These are phyloP conservation scores for Baorangia bicolor DNA, from an alignment of 768 basidiomycete genomes.

Conservation along the genomic window DNA sequence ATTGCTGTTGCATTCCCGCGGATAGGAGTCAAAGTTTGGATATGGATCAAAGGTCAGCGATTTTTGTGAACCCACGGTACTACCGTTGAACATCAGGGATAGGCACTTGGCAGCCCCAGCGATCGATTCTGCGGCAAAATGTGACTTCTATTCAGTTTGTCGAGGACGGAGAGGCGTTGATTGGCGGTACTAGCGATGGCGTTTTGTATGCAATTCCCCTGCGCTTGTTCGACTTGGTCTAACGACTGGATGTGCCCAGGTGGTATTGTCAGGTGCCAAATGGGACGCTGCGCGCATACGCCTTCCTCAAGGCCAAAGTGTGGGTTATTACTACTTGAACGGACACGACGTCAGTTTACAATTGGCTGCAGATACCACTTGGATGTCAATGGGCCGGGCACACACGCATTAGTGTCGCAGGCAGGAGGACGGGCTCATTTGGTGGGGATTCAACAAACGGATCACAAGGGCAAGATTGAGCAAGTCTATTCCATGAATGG, in stretches of 20 bases:
- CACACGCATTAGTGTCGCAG: conserved; percentile 54
- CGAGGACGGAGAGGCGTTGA: conserved; percentile 57
- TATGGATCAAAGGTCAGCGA: conserved; percentile 52
- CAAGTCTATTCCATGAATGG: conserved; percentile 49
- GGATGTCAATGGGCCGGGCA: conserved; percentile 48
- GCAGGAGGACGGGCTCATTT: conserved; percentile 49
- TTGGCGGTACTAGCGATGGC: conserved; percentile 71
- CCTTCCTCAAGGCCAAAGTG: conserved; percentile 61
- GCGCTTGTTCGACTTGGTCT: not conserved
- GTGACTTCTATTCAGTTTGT: conserved; percentile 65
- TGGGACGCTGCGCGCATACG: conserved; percentile 59
- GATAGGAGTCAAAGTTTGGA: conserved; percentile 65
- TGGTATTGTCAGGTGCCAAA: conserved; percentile 72
- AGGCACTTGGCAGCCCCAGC: conserved; percentile 66
- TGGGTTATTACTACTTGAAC: conserved; percentile 30
- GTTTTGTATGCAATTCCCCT: conserved; percentile 47
- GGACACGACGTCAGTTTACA: conserved; percentile 8
- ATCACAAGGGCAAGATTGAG: conserved; percentile 52
- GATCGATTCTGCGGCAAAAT: conserved; percentile 62
- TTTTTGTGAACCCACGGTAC: not conserved
- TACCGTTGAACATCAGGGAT: conserved; percentile 1
- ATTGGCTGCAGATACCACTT: conserved; percentile 46
- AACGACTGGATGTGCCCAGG: conserved; percentile 32
- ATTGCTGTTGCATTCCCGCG: conserved; percentile 63
- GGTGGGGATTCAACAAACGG: conserved; percentile 48